Conservation (phyloP, 768 basidiomycete genomes). For the Polyporus arcularius region DNA sequence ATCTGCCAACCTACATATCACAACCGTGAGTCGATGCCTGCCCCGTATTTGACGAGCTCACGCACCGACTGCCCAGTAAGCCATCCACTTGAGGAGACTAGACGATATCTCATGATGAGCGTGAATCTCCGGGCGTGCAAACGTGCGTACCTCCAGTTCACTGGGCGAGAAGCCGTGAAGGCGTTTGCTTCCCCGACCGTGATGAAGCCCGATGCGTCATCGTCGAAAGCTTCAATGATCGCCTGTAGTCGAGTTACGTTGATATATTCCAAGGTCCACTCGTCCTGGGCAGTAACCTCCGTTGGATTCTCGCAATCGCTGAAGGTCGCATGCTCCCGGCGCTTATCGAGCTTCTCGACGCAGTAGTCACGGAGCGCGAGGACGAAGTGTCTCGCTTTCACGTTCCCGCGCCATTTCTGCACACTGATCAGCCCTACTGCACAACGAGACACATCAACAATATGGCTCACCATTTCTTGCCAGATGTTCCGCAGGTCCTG, state of each 20-base stretch:
- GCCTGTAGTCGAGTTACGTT: slow-evolving; percentile 35
- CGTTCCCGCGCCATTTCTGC: slow-evolving; percentile 54
- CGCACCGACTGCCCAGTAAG: slow-evolving; percentile 38
- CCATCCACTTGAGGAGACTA: slow-evolving; percentile 34
- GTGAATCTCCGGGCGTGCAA: not conserved
- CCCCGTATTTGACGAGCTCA: not conserved
- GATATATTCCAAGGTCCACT: slow-evolving; percentile 37
- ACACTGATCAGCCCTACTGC: not conserved
- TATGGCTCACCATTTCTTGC: slow-evolving; percentile 49
- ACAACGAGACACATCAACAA: not conserved
- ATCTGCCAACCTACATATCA: slow-evolving; percentile 25
- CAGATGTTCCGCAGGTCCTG: slow-evolving; percentile 51
- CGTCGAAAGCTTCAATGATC: slow-evolving; percentile 41
- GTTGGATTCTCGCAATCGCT: slow-evolving; percentile 5
- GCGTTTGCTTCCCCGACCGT: slow-evolving; percentile 36
- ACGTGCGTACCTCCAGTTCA: slow-evolving; percentile 32
- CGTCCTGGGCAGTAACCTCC: slow-evolving; percentile 4
- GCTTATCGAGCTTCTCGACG: slow-evolving; percentile 23
- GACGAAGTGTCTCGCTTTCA: slow-evolving; percentile 53
- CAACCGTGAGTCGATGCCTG: not conserved
- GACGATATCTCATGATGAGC: not conserved
- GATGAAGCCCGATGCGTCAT: slow-evolving; percentile 40
- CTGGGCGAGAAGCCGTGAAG: slow-evolving; percentile 32
- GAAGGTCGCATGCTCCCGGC: slow-evolving; percentile 9
- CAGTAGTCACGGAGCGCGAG: slow-evolving; percentile 43